Percentiles rank a stretch among this genome's conserved stretches.
These are phyloP conservation scores for Rhizopogon roseolus DNA, from an alignment of 768 basidiomycete species.

Conservation along the genomic window DNA sequence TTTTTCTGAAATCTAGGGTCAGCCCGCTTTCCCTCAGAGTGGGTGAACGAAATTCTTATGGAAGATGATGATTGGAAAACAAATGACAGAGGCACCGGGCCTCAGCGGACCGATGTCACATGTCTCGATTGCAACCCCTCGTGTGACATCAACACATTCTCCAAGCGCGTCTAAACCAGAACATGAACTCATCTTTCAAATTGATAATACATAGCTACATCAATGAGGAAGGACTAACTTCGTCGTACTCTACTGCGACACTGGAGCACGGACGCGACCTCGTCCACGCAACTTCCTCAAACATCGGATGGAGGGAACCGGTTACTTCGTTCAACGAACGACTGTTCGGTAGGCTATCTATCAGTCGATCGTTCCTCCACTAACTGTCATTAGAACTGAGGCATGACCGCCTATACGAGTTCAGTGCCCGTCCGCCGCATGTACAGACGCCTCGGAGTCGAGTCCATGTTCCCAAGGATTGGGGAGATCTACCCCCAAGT, in stretches of 20 bases:
- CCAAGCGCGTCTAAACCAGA: neutral
- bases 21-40: neutral
- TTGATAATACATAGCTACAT: conserved; percentile 21
- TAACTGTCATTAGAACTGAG: conserved; percentile 12
- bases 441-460: neutral
- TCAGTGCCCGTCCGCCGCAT: conserved; percentile 15
- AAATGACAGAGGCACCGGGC: neutral
- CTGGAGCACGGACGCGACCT: conserved; percentile 19
- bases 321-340: neutral
- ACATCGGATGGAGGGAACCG: conserved; percentile 16
- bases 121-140: too few relatives aligned
- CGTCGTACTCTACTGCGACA: neutral
- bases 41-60: neutral
- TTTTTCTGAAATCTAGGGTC: conserved; percentile 3
- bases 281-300: conserved; percentile 9
- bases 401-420: conserved; percentile 17
- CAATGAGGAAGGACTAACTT: neutral
- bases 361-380: neutral
- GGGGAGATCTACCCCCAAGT: conserved; percentile 29
- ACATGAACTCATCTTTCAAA: neutral
- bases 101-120: neutral
- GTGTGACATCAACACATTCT: neutral
- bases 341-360: neutral
- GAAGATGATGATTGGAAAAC: too few relatives aligned
- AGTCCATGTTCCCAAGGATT: conserved; percentile 26